Conservation (phyloP, 208 protist genomes). For the Leishmania lainsoni region DNA sequence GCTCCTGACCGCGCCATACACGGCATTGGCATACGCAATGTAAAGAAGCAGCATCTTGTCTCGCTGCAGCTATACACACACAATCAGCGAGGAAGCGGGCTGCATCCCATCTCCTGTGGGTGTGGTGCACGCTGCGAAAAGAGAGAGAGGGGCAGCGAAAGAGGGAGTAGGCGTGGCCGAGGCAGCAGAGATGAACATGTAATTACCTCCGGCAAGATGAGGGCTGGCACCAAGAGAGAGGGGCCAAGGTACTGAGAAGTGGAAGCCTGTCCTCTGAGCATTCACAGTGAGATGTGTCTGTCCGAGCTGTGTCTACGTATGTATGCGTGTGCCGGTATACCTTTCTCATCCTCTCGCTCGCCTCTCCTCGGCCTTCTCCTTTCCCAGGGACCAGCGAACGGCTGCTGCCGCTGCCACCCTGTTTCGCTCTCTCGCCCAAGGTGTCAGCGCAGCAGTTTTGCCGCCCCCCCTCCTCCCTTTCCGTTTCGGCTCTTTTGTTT, state of each 20-base stretch:
- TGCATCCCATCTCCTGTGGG: not conserved
- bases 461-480: not conserved
- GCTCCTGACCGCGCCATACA: conserved; percentile 4
- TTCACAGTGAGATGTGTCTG: not conserved
- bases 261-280: not conserved
- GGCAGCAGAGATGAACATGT: not conserved
- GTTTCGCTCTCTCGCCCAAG: not conserved
- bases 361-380: conserved; percentile 6
- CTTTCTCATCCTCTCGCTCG: not conserved
- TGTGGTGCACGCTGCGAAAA: not conserved
- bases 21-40: not conserved
- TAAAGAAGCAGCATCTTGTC: not conserved
- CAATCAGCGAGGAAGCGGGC: not conserved
- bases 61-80: not conserved
- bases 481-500: not conserved
- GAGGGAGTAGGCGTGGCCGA: not conserved
- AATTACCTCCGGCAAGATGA: not conserved
- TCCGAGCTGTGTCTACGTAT: not conserved
- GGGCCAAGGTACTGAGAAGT: not conserved
- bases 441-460: not conserved
- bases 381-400: not conserved
- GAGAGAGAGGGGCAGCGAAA: not conserved
- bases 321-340: conserved; percentile 5
- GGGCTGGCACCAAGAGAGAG: not conserved
- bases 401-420: not conserved